Evolutionary conservation across 495 filamentous ascomycete genomes (phyloP), one percentile per base, ranked within the genome.

Genomic region (Tirmania nivea): DNA sequence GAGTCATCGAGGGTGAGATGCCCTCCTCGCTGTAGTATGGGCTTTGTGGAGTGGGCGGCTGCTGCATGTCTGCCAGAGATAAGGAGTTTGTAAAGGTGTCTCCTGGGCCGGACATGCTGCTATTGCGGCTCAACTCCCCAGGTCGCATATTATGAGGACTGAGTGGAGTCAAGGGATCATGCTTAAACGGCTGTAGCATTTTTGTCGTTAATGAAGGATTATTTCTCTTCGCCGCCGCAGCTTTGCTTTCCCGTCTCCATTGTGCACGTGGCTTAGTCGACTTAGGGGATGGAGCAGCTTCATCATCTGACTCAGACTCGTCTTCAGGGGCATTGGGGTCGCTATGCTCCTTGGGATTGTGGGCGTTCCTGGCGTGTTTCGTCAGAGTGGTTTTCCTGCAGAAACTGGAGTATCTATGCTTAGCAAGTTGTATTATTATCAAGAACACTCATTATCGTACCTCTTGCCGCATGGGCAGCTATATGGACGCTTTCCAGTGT

Each of bases 371-470:
- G 60, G 80, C 78, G 58, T 92, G 86, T 64, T 88, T 92, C 8
- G 84, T 84, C 73, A 89, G 77, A 17, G 86, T 89, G 10, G 84
- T 88, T 63, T 89, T 88, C 42, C 86, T 76, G 69, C 83, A 88
- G 66, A 89, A 92, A 60, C 85, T 92, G 66, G 31, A 39, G 50
- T 52, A 54, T 34, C 54, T 45, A 31, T 31, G 25, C 35, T 55
- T 53, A 55, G 35, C 56, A 59, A 57, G 64, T 58, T 19, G 31
- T 34, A 9, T 19, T 8, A 56, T 61, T 55, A 59, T 50, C 19
- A 19, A 54, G 49, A 21, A 37, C 37, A 54, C 35, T 14, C 10
- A 37, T 47, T 50, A 47, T 56, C 70, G 58, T 73, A 89, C 85
- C 81, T 86, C 68, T 84, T 84, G 53, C 78, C 71, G 60, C 86